These are phyloP conservation scores for Venturia carpophila DNA, from an alignment of 2,329 filamentous ascomycete genomes.

Conservation along the genomic window DNA sequence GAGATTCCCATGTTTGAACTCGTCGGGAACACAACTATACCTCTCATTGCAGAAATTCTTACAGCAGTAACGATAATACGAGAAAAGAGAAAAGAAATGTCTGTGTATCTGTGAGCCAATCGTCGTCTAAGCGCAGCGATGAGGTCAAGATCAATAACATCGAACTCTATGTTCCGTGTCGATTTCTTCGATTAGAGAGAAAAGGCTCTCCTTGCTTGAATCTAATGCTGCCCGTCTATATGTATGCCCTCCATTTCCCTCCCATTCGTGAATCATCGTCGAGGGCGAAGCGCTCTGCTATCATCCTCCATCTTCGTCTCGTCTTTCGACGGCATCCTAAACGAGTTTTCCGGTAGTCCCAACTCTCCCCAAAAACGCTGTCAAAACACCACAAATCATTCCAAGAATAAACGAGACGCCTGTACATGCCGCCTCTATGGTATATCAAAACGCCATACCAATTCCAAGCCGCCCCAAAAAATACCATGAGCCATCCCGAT, in stretches of 20 bases:
- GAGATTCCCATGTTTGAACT: not conserved
- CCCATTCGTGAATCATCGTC: not conserved
- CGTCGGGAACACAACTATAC: too few relatives aligned
- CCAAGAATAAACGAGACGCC: not conserved
- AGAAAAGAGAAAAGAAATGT: too few relatives aligned
- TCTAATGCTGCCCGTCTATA: not conserved
- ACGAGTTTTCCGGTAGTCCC: not conserved
- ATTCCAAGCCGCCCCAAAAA: not conserved
- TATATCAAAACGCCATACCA: constrained; percentile 1
- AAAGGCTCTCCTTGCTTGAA: not conserved
- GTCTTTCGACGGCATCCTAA: constrained; percentile 10
- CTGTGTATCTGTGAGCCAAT: too few relatives aligned
- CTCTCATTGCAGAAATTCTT: too few relatives aligned
- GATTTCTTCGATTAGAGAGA: not conserved
- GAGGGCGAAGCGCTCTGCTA: not conserved
- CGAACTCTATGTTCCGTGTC: not conserved
- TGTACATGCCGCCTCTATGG: constrained; percentile 3
- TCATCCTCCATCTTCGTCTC: constrained; percentile 3
- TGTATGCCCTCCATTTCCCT: not conserved
- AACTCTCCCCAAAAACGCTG: not conserved
- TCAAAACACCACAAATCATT: not conserved
- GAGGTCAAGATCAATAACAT: too few relatives aligned
- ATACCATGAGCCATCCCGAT: not conserved
- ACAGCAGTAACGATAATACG: too few relatives aligned
- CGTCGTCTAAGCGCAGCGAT: too few relatives aligned